Conservation (phyloP, 1,284 basidiomycete species). For the Sparassis latifolia region DNA sequence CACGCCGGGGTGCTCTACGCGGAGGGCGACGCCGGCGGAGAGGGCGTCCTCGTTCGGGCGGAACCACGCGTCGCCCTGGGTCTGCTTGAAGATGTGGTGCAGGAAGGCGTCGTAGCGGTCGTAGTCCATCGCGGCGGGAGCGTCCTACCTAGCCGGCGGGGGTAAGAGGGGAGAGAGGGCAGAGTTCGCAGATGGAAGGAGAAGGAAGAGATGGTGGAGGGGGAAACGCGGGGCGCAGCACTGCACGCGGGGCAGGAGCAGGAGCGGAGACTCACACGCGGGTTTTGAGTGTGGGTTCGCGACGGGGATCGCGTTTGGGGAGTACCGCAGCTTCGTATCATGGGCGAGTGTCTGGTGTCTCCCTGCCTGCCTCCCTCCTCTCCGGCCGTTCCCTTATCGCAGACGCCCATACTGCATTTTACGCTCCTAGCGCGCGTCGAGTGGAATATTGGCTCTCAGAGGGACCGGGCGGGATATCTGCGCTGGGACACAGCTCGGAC, state of each 20-base stretch:
- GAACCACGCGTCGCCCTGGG: conserved; percentile 55
- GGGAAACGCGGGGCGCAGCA: conserved; percentile 1
- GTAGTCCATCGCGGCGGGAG: conserved; percentile 31
- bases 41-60: conserved; percentile 43
- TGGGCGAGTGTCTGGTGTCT: too few relatives aligned
- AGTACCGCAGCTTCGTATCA: too few relatives aligned
- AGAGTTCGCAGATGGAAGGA: conserved; percentile 8
- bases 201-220: conserved; percentile 10
- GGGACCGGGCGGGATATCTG: too few relatives aligned
- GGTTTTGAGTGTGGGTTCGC: too few relatives aligned
- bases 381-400: too few relatives aligned
- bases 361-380: too few relatives aligned
- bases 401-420: too few relatives aligned
- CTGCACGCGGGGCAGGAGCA: conserved; percentile 2
- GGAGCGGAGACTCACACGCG: background rate
- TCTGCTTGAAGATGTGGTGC: conserved; percentile 52
- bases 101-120: conserved; percentile 45
- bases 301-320: too few relatives aligned
- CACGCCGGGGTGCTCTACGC: conserved; percentile 46
- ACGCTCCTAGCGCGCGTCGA: too few relatives aligned
- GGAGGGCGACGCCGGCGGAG: conserved; percentile 59
- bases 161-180: conserved; percentile 6
- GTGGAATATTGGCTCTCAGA: too few relatives aligned
- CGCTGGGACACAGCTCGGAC: too few relatives aligned
- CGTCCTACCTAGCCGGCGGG: background rate